Conservation (phyloP, 345 rosid species). For the sweet orange (Citrus sinensis) region DVS_A1.0 CM039167.1:10867001-10867500, state of each 20-base stretch:
- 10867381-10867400: no score
- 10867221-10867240: background rate
- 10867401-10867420: no score
- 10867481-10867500: no score
- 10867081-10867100: constrained; percentile 24
- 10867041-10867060: constrained; percentile 20
- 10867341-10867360: no score
- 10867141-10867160: background rate
- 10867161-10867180: background rate
- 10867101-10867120: background rate
- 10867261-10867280: background rate
- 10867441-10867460: no score
- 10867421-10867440: no score
- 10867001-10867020: background rate
- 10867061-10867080: no score
- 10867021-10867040: constrained; percentile 29
- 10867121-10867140: background rate
- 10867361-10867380: no score
- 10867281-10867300: no score
- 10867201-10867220: background rate
- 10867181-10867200: background rate
- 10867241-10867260: background rate
- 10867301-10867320: no score
- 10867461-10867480: no score
- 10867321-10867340: no score